Evolutionary conservation across 768 basidiomycete species (phyloP).

Genomic region (Podaxis sp.): DNA sequence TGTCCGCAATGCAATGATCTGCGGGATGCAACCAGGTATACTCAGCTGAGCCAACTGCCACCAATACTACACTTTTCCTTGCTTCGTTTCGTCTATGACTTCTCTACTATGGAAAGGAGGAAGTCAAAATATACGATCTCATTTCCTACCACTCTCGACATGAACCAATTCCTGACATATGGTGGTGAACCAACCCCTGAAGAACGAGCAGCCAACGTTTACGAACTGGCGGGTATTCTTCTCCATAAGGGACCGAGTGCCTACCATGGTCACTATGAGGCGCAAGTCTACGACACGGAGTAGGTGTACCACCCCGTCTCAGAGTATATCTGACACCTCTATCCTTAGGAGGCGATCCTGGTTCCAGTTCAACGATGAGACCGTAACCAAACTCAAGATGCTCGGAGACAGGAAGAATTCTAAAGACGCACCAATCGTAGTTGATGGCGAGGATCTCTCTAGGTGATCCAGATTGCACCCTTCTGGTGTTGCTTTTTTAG

Average conservation of each 20-base stretch:
- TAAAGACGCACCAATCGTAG: conserved; percentile 18
- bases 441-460: conserved; percentile 23
- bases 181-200: conserved; percentile 13
- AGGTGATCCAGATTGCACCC: background rate
- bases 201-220: conserved; percentile 34
- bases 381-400: conserved; percentile 58
- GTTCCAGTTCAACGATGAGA: conserved; percentile 93
- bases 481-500: background rate
- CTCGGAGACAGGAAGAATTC: conserved; percentile 41
- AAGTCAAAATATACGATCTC: conserved; percentile 80
- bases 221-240: conserved; percentile 82
- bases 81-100: conserved; percentile 89
- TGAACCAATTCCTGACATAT: conserved; percentile 55
- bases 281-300: conserved; percentile 73
- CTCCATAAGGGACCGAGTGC: conserved; percentile 91
- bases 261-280: conserved; percentile 87
- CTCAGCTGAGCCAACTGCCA: conserved; percentile 66
- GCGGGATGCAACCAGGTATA: conserved; percentile 77
- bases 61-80: conserved; percentile 90
- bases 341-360: conserved; percentile 58
- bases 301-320: conserved; percentile 28
- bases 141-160: conserved; percentile 74
- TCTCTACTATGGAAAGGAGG: conserved; percentile 72
- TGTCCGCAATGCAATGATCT: conserved; percentile 72
- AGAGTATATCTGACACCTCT: background rate